These are phyloP conservation scores for Dillenia suffruticosa DNA, from an alignment of 164 flowering plant genomes.

Conservation along the genomic window DNA sequence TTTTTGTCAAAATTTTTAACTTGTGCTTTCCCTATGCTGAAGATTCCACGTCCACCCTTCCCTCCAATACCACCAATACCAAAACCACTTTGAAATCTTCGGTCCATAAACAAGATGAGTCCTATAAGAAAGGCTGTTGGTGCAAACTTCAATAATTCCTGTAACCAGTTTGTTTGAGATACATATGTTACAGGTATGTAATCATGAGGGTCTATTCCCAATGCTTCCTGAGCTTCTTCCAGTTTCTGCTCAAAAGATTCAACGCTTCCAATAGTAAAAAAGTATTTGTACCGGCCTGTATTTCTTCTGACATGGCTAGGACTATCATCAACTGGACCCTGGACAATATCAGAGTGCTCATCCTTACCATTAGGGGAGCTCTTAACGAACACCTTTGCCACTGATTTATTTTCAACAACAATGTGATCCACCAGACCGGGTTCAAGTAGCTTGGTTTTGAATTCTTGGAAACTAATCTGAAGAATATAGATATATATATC, in stretches of 20 bases:
- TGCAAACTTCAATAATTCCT: constrained; percentile 70
- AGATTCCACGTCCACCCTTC: constrained; percentile 82
- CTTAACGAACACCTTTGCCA: constrained; percentile 76
- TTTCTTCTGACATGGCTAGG: constrained; percentile 28
- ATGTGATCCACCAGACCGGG: constrained; percentile 87
- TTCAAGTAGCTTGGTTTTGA: constrained; percentile 84
- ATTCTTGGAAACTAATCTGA: constrained; percentile 93
- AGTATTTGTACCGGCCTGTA: constrained; percentile 62
- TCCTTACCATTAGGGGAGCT: constrained; percentile 28
- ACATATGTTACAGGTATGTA: constrained; percentile 82
- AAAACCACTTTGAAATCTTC: constrained; percentile 78
- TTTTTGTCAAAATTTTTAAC: constrained; percentile 86
- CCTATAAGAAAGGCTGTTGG: constrained; percentile 76
- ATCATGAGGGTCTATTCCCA: constrained; percentile 81
- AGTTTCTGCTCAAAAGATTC: constrained; percentile 94
- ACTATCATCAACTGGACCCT: constrained; percentile 34
- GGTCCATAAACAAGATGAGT: constrained; percentile 60
- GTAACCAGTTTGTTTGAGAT: constrained; percentile 74
- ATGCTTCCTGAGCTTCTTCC: constrained; percentile 89
- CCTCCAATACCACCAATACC: constrained; percentile 78
- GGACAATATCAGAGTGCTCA: constrained; percentile 38
- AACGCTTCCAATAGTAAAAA: constrained; percentile 84
- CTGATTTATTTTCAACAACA: constrained; percentile 77
- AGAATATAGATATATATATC: no score
- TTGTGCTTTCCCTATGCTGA: constrained; percentile 87